Percentiles rank a stretch among this genome's conserved stretches.
Conservation (phyloP, 306 rosid genomes). For the Ziziphus jujuba region DNA sequence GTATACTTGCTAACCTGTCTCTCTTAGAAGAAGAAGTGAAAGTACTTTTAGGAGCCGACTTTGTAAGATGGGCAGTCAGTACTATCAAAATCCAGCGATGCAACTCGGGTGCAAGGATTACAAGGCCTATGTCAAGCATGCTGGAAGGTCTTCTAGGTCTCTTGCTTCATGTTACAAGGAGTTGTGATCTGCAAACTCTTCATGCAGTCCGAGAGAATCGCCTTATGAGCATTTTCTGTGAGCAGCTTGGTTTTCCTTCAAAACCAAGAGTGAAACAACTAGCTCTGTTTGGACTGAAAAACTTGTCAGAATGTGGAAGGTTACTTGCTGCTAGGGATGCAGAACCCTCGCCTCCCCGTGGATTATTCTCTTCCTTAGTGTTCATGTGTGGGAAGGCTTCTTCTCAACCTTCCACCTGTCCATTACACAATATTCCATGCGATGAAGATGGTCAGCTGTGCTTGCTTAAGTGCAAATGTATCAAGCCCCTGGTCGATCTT, state of each 20-base stretch:
- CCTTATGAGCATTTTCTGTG: constrained; percentile 45
- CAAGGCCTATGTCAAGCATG: constrained; percentile 42
- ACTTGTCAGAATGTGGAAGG: constrained; percentile 52
- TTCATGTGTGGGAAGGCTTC: constrained; percentile 45
- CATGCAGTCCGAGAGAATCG: constrained; percentile 37
- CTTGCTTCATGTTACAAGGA: constrained; percentile 45
- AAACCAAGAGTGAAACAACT: constrained; percentile 48
- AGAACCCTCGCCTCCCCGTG: constrained; percentile 18
- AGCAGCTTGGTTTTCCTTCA: constrained; percentile 47
- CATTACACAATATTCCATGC: constrained; percentile 39
- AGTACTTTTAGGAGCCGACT: constrained; percentile 43
- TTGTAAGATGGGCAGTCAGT: constrained; percentile 40
- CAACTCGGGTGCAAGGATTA: constrained; percentile 31
- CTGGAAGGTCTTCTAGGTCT: constrained; percentile 66
- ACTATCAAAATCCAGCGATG: constrained; percentile 39
- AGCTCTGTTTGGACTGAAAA: constrained; percentile 48
- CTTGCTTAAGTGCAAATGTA: constrained; percentile 41
- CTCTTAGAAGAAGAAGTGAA: constrained; percentile 44
- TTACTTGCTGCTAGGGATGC: constrained; percentile 31
- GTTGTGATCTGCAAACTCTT: constrained; percentile 36
- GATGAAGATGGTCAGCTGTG: constrained; percentile 43
- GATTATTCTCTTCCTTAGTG: constrained; percentile 30
- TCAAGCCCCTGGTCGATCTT: constrained; percentile 48
- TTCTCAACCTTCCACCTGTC: constrained; percentile 28
- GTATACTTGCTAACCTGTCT: constrained; percentile 47